Conservation (phyloP, 805 yeast species). For the Saturnispora dispora region DNA sequence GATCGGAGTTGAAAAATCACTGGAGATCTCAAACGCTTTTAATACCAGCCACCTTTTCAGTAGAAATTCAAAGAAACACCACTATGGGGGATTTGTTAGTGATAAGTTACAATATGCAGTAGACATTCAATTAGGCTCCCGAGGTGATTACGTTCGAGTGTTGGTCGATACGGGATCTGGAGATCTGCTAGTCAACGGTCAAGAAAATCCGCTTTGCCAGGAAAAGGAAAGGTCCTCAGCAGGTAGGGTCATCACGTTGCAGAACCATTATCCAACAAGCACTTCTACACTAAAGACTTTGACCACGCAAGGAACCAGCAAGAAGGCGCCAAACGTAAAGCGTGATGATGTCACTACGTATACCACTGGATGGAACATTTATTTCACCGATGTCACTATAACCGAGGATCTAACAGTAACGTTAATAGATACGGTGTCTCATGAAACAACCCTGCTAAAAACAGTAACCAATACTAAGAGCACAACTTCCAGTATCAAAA, state of each 20-base stretch:
- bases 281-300: neutral
- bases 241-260: neutral
- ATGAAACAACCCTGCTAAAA: neutral
- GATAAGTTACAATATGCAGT: conserved; percentile 35
- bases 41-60: conserved; percentile 1
- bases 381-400: conserved; percentile 7
- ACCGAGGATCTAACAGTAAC: conserved; percentile 4
- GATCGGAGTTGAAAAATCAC: neutral
- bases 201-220: conserved; percentile 6
- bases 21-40: neutral
- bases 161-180: conserved; percentile 61
- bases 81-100: conserved; percentile 5
- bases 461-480: neutral
- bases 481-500: neutral
- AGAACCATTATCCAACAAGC: neutral
- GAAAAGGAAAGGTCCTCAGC: neutral
- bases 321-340: neutral
- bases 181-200: conserved; percentile 49
- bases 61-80: neutral
- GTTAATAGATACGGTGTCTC: neutral
- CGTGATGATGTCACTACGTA: conserved; percentile 4
- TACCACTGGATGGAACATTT: conserved; percentile 12
- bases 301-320: neutral
- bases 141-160: conserved; percentile 40
- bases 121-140: conserved; percentile 41